phyloP scores from a whole-genome alignment of 2,329 filamentous ascomycete species.

The Cytospora chrysosperma region DNA sequence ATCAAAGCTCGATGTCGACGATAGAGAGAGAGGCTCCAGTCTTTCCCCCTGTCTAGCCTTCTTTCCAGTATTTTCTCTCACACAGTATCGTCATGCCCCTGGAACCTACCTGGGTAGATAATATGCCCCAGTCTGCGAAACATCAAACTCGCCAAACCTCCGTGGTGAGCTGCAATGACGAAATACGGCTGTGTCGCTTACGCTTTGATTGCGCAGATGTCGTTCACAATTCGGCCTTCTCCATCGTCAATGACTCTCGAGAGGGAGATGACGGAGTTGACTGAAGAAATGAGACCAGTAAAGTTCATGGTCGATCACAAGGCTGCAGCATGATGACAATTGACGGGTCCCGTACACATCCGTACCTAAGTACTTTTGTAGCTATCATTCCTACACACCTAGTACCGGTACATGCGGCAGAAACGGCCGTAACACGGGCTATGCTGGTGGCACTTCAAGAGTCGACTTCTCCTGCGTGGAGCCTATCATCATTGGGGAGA shows the following conservation, averaged over 20 bases:
- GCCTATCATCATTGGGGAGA: slow-evolving; percentile 21
- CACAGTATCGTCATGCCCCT: neutral
- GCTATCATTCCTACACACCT: too few relatives aligned
- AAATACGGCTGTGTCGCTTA: neutral
- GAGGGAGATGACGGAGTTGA: neutral
- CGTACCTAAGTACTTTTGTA: neutral
- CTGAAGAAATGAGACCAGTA: neutral
- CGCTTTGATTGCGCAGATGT: neutral
- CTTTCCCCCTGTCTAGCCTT: neutral
- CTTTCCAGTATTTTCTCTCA: neutral
- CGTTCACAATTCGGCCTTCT: neutral
- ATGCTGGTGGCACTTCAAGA: slow-evolving; percentile 14
- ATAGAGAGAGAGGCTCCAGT: neutral
- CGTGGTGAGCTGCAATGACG: neutral
- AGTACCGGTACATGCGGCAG: neutral
- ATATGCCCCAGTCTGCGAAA: neutral
- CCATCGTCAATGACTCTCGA: neutral
- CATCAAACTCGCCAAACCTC: neutral
- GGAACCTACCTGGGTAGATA: neutral
- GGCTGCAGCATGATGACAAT: neutral
- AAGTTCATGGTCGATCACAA: neutral
- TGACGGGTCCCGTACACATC: neutral
- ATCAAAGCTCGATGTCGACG: neutral
- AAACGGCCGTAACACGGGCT: slow-evolving; percentile 17
- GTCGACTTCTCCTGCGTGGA: slow-evolving; percentile 21